A percentile compares a stretch with the other conserved stretches of the same genome.
phyloP scores from a whole-genome alignment of 495 filamentous ascomycete genomes.

The Lepidopterella palustris region DNA sequence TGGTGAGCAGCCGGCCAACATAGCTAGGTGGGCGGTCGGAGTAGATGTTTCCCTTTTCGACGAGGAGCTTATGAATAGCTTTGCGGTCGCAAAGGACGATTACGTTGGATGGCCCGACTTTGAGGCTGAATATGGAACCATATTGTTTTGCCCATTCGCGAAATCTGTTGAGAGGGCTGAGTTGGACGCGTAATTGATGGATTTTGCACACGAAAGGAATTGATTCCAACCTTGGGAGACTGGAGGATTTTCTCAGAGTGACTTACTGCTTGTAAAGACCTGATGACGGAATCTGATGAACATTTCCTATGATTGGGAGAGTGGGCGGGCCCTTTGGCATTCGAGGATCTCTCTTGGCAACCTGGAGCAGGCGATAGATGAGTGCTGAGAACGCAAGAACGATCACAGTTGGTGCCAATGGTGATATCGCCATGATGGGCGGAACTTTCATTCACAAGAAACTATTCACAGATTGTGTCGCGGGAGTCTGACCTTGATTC shows the following conservation, averaged over 20 bases:
- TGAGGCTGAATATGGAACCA: conserved; percentile 1
- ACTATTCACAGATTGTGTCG: too few species aligned
- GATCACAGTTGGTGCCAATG: neutral
- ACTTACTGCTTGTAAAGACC: conserved; percentile 2
- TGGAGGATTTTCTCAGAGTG: too few species aligned
- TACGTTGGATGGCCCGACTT: neutral
- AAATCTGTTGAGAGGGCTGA: neutral
- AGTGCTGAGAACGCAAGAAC: neutral
- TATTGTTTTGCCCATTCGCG: neutral
- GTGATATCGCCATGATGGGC: neutral
- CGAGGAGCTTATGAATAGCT: neutral
- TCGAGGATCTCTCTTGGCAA: neutral
- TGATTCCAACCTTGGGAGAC: too few species aligned
- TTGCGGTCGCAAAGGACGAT: conserved; percentile 1
- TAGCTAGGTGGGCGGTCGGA: conserved; percentile 1
- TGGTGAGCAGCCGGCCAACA: neutral
- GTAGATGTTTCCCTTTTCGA: neutral
- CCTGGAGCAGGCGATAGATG: conserved; percentile 1
- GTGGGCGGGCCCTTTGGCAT: conserved; percentile 1
- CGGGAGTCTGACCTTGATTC: too few species aligned
- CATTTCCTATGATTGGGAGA: neutral
- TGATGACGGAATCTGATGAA: neutral
- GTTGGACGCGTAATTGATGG: too few species aligned
- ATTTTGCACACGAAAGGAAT: too few species aligned
- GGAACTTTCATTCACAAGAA: too few species aligned